Conservation (phyloP, 352 stramenopile species). For the Globisporangium ultimum region DNA sequence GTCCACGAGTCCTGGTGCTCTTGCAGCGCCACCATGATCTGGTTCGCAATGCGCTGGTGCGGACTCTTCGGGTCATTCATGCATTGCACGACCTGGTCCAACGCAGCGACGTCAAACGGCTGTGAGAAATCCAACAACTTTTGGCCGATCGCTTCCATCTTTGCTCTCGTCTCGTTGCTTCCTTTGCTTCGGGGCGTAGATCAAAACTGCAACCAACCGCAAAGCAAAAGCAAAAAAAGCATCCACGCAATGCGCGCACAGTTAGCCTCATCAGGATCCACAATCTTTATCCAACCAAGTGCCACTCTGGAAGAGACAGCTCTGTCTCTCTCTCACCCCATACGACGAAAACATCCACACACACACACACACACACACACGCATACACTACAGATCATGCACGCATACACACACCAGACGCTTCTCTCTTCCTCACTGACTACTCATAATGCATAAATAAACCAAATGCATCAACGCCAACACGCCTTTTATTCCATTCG, state of each 20-base stretch:
- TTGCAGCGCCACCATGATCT: conserved; percentile 94
- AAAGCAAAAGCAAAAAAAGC: background rate
- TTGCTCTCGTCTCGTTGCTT: conserved; percentile 10
- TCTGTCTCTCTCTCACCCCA: too few relatives aligned
- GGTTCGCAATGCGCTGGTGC: conserved; percentile 89
- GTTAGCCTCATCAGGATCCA: too few relatives aligned
- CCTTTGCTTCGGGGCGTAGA: background rate
- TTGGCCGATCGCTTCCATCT: conserved; percentile 88
- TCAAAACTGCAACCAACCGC: background rate
- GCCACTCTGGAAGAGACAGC: too few relatives aligned
- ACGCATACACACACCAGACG: too few relatives aligned
- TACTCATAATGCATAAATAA: too few relatives aligned
- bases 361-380: too few relatives aligned
- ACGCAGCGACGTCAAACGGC: conserved; percentile 93
- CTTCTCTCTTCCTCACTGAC: too few relatives aligned
- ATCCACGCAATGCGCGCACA: background rate
- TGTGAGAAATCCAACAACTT: conserved; percentile 93
- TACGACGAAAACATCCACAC: too few relatives aligned
- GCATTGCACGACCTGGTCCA: conserved; percentile 96
- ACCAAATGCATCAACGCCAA: too few relatives aligned
- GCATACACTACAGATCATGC: too few relatives aligned
- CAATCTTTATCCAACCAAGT: too few relatives aligned
- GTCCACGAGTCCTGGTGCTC: conserved; percentile 92
- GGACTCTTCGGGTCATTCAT: conserved; percentile 96
- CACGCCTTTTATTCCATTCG: too few relatives aligned